A percentile compares a stretch with the other conserved stretches of the same genome.
Conservation (phyloP, 1,284 basidiomycete species). For the Marasmius fiardii region DNA sequence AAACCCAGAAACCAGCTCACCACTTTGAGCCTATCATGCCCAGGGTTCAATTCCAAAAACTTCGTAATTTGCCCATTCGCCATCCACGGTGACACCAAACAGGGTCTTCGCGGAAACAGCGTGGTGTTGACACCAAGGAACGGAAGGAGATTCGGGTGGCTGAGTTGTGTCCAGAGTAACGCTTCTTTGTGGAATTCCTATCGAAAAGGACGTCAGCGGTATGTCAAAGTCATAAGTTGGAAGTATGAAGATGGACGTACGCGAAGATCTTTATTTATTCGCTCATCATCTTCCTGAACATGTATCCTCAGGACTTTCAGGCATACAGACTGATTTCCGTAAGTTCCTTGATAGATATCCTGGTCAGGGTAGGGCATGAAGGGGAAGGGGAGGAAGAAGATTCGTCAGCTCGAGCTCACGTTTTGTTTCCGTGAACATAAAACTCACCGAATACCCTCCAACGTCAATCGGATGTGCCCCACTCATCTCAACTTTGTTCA, state of each 20-base stretch:
- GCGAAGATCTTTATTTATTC: background rate
- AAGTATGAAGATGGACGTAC: background rate
- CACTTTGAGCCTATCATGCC: slow-evolving; percentile 2
- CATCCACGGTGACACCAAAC: slow-evolving; percentile 15
- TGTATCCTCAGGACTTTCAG: background rate
- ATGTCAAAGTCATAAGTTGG: background rate
- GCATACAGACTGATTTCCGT: background rate
- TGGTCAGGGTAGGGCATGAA: no score
- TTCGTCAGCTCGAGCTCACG: background rate
- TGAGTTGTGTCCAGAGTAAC: slow-evolving; percentile 13
- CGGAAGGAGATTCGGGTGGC: slow-evolving; percentile 13
- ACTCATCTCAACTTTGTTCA: background rate
- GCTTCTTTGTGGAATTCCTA: slow-evolving; percentile 14
- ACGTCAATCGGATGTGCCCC: background rate
- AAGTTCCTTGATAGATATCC: background rate
- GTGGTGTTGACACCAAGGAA: slow-evolving; percentile 12
- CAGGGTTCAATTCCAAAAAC: slow-evolving; percentile 9
- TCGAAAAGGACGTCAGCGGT: background rate
- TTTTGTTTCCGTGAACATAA: background rate
- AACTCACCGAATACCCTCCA: background rate
- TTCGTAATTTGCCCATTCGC: slow-evolving; percentile 8
- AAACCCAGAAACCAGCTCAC: background rate
- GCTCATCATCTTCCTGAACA: background rate
- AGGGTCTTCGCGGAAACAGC: slow-evolving; percentile 6
- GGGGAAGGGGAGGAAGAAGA: no score